Evolutionary conservation across 176 grass and related monocot genomes (phyloP).

Genomic region (Hordeum marinum): DNA sequence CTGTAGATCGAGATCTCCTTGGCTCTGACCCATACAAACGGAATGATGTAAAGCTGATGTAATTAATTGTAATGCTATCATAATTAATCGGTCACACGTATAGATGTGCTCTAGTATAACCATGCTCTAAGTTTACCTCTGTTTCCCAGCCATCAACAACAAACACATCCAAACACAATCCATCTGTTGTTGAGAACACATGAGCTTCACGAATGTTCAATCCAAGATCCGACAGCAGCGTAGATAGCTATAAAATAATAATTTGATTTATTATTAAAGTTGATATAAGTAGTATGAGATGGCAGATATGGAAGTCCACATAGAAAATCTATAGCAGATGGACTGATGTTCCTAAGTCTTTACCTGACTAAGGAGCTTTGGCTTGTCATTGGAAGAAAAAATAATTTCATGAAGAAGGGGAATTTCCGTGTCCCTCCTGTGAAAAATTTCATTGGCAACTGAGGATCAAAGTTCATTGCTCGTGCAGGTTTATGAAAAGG

Average conservation of each 20-base stretch:
- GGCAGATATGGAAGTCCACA: not conserved
- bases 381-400: conserved; percentile 86
- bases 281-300: conserved; percentile 14
- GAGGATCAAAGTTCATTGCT: not conserved
- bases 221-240: conserved; percentile 71
- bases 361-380: conserved; percentile 83
- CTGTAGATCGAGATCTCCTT: not conserved
- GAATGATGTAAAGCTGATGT: not conserved
- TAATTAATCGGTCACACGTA: not conserved
- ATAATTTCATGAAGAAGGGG: conserved; percentile 79
- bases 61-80: not conserved
- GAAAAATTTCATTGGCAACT: conserved; percentile 15
- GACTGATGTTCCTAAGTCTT: not conserved
- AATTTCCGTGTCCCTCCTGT: conserved; percentile 46
- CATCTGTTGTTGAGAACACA: conserved; percentile 96
- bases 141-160: conserved; percentile 88
- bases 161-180: conserved; percentile 91
- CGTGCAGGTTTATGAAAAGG: not conserved
- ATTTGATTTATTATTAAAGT: not conserved
- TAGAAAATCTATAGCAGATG: not conserved
- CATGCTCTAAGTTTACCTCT: conserved; percentile 45
- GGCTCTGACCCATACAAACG: not conserved
- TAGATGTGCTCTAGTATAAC: not conserved
- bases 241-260: conserved; percentile 60
- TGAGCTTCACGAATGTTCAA: conserved; percentile 97